Percentiles rank a stretch among this genome's conserved stretches.
Evolutionary conservation across 352 stramenopile species (phyloP).

Genomic region (Phytophthora pistaciae): DNA sequence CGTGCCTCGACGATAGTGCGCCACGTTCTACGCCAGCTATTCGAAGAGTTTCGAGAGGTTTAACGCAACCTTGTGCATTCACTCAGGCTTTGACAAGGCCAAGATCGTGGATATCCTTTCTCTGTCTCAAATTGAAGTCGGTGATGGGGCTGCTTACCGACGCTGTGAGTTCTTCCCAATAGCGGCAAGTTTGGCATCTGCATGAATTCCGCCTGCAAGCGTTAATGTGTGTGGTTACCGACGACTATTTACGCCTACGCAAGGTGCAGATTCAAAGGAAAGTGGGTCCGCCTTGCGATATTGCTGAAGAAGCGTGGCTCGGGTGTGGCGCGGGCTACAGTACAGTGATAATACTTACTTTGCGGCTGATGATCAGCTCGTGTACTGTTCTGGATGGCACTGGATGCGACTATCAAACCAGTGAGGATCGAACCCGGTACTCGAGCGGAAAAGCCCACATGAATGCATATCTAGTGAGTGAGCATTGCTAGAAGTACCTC

Average conservation of each 20-base stretch:
- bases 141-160: conserved; percentile 7
- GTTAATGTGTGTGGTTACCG: conserved; percentile 19
- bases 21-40: neutral
- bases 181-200: conserved; percentile 30
- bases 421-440: neutral
- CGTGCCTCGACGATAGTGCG: neutral
- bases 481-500: neutral
- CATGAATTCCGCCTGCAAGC: conserved; percentile 35
- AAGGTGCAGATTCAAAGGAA: conserved; percentile 31
- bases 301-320: conserved; percentile 18
- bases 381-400: too few relatives aligned
- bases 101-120: neutral
- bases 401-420: too few relatives aligned
- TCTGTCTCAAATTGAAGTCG: neutral
- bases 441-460: neutral
- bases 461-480: too few relatives aligned
- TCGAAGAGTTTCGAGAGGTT: conserved; percentile 1
- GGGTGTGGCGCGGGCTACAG: conserved; percentile 12
- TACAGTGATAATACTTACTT: too few relatives aligned
- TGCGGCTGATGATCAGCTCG: too few relatives aligned
- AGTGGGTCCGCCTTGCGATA: conserved; percentile 15
- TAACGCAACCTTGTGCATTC: neutral
- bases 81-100: conserved; percentile 3
- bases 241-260: conserved; percentile 18
- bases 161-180: conserved; percentile 8